These are phyloP conservation scores for Coccinonectria pachysandricola DNA, from an alignment of 2,329 filamentous ascomycete genomes.

Conservation along the genomic window DNA sequence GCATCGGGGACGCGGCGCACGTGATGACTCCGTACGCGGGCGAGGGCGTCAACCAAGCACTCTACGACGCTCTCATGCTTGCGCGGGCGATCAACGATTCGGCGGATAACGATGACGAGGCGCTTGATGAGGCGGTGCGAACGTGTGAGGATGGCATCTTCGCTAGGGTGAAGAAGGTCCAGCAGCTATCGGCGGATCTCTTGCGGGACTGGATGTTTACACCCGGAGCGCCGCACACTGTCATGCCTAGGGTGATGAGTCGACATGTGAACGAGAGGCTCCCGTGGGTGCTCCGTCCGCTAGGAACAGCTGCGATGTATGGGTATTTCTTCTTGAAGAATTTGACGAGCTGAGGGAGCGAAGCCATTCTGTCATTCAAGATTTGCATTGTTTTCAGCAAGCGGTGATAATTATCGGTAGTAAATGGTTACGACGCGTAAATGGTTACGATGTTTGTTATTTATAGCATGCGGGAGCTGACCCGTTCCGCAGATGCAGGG, in stretches of 20 bases:
- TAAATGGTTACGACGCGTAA: no score
- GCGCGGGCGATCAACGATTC: slow-evolving; percentile 30
- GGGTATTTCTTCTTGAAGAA: slow-evolving; percentile 18
- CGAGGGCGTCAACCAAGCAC: slow-evolving; percentile 48
- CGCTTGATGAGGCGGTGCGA: slow-evolving; percentile 24
- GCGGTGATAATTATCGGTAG: slow-evolving; percentile 1
- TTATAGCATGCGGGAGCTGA: no score
- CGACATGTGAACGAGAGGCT: slow-evolving; percentile 22
- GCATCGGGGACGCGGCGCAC: slow-evolving; percentile 52
- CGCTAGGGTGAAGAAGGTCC: slow-evolving; percentile 25
- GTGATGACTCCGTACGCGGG: slow-evolving; percentile 48
- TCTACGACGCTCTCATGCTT: slow-evolving; percentile 43
- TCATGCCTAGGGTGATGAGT: slow-evolving; percentile 28
- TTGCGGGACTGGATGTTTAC: slow-evolving; percentile 38
- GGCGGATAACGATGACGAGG: slow-evolving; percentile 11
- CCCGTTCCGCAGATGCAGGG: no score
- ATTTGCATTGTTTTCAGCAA: slow-evolving; percentile 1
- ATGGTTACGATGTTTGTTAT: no score
- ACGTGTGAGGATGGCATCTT: slow-evolving; percentile 31
- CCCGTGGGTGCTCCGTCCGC: slow-evolving; percentile 21
- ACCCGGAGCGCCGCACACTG: slow-evolving; percentile 30
- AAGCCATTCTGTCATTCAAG: no score
- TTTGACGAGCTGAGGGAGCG: no score
- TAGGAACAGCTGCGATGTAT: slow-evolving; percentile 20
- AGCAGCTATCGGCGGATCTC: slow-evolving; percentile 33